These are phyloP conservation scores for Hypoxylon sp. DNA, from an alignment of 2,329 filamentous ascomycete genomes.

Conservation along the genomic window DNA sequence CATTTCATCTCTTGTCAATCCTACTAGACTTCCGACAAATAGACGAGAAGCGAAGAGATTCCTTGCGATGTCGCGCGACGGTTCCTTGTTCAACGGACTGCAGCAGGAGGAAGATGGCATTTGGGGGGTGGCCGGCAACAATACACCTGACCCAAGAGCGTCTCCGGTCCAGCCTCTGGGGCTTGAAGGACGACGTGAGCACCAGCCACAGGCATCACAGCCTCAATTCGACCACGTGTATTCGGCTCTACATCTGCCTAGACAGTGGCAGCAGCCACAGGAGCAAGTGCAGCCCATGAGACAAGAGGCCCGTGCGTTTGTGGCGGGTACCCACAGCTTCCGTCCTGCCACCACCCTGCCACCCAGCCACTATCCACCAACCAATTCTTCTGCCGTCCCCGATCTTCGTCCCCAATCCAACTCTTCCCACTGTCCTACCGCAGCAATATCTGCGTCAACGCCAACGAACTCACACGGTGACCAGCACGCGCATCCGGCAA, in stretches of 20 bases:
- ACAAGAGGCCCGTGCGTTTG: background rate
- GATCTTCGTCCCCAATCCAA: conserved; percentile 34
- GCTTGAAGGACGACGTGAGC: background rate
- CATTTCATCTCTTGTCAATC: conserved; percentile 5
- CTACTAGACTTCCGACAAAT: background rate
- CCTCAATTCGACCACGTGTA: background rate
- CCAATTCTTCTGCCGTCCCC: conserved; percentile 23
- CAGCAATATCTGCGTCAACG: conserved; percentile 31
- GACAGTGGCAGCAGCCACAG: background rate
- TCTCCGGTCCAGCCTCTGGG: too few relatives aligned
- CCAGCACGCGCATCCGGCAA: conserved; percentile 29
- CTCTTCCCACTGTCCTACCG: conserved; percentile 37
- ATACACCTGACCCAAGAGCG: background rate
- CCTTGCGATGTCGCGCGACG: background rate
- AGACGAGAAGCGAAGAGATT: background rate
- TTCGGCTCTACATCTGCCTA: background rate
- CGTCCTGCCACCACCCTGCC: conserved; percentile 2
- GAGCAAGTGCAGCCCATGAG: background rate
- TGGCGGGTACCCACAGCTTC: background rate
- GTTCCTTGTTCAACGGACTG: background rate
- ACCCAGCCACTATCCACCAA: conserved; percentile 18
- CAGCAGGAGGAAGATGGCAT: background rate
- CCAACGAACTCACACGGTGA: conserved; percentile 43
- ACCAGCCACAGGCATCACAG: background rate
- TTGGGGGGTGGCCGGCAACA: background rate